A percentile compares a stretch with the other conserved stretches of the same genome.
Evolutionary conservation across 208 protist species (phyloP).

Genomic region (Trypanosoma lewisi): DNA sequence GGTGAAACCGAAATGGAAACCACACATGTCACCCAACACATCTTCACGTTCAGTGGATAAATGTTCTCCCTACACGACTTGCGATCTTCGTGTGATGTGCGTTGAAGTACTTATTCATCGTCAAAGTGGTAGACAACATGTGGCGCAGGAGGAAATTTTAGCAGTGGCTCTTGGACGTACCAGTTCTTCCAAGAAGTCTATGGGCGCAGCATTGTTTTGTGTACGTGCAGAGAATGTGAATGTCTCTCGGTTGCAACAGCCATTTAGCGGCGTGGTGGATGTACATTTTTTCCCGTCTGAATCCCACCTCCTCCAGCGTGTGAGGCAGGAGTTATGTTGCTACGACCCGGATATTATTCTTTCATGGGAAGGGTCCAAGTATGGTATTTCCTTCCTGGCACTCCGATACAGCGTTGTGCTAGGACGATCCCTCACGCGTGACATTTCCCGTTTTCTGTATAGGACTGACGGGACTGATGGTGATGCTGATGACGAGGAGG

Average conservation of each 20-base stretch:
- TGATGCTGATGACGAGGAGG: background rate
- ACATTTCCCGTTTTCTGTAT: conserved; percentile 47
- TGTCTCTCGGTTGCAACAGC: background rate
- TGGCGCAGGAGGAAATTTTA: conserved; percentile 36
- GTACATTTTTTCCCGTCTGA: conserved; percentile 46
- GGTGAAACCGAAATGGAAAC: background rate
- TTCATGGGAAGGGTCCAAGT: conserved; percentile 77
- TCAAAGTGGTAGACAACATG: conserved; percentile 24
- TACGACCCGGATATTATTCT: conserved; percentile 74
- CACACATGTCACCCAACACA: background rate
- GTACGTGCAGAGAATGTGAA: conserved; percentile 6
- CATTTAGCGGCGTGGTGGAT: conserved; percentile 29
- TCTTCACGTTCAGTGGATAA: conserved; percentile 8
- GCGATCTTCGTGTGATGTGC: conserved; percentile 38
- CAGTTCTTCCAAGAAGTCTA: conserved; percentile 18
- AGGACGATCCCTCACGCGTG: conserved; percentile 37
- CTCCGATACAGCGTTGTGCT: conserved; percentile 58
- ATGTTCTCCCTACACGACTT: conserved; percentile 13
- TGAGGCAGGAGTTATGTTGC: conserved; percentile 37
- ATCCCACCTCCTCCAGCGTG: conserved; percentile 39
- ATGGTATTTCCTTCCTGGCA: conserved; percentile 59
- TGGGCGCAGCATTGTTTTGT: conserved; percentile 48
- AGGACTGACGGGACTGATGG: background rate
- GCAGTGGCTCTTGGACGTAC: conserved; percentile 59
- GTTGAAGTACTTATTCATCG: conserved; percentile 54